Evolutionary conservation across 129 eudicot genomes (phyloP), one percentile per base, ranked within the genome.

Genomic region (Arctium minus): DNA sequence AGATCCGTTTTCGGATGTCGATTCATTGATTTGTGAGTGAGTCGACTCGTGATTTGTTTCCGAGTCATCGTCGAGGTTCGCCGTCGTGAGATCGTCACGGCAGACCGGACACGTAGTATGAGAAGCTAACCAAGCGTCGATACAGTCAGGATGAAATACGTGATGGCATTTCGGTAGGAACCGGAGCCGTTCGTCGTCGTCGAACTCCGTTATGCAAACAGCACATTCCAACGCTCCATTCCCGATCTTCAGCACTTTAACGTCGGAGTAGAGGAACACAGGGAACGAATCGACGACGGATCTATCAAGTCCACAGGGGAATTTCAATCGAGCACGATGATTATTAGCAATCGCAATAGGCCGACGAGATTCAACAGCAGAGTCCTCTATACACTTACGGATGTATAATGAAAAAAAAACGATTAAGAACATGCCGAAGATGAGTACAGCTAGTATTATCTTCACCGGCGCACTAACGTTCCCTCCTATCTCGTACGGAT

Each of bases 101-200:
- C 92, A 91, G n/a, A 91, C 88, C 6, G 92, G 92, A 72, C 95
- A 91, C 6, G 92, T 89, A 11, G 84, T 77, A 53, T 89, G 92
- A 18, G 88, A 87, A 6, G 88, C 89, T 17, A 91, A 81, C 95
- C 95, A 91, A 2, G 84, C 77, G 75, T 85, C 92, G 10, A 91
- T 87, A 78, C 95, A 91, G 0, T 89, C 80, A 10, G 86, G 85
- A 48, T 91, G 95, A 27, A 91, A 89, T 1, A 91, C 91, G 76
- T 91, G 95, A 79, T 73, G 69, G 27, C 95, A 91, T 32, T 70
- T 81, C 7, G 92, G 92, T 12, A 91, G 30, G 35, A 89, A 74
- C 10, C 90, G 86, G 0, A 91, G 83, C 7, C 74, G 39, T 12
- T 87, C 88, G 4, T 72, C 56, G 32, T 91, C 87, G 3, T 78